phyloP scores from a whole-genome alignment of 495 filamentous ascomycete species.

The Aspergillus heteromorphus region DNA sequence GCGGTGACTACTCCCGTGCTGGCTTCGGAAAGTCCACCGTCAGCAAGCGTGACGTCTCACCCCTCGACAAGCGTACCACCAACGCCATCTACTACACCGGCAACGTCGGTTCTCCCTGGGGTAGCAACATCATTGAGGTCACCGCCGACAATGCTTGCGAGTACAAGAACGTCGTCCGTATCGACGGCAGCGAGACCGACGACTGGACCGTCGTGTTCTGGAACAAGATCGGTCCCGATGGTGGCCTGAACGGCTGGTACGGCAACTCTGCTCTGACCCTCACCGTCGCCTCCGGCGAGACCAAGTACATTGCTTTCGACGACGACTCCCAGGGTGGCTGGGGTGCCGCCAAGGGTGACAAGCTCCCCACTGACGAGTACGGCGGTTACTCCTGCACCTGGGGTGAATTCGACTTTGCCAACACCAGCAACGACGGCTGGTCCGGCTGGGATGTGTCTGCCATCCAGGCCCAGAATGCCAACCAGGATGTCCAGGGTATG shows the following conservation, averaged over 20 bases:
- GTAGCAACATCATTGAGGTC: slow-evolving; percentile 49
- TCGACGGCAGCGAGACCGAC: slow-evolving; percentile 35
- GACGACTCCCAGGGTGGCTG: slow-evolving; percentile 39
- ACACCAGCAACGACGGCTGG: slow-evolving; percentile 38
- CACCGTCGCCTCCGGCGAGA: slow-evolving; percentile 32
- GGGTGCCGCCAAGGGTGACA: slow-evolving; percentile 30
- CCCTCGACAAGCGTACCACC: slow-evolving; percentile 10
- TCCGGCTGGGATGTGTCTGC: slow-evolving; percentile 52
- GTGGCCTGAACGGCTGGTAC: slow-evolving; percentile 36
- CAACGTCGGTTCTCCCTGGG: slow-evolving; percentile 48
- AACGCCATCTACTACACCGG: slow-evolving; percentile 28
- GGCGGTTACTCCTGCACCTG: slow-evolving; percentile 42
- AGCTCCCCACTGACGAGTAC: slow-evolving; percentile 21
- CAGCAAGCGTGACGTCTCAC: no score
- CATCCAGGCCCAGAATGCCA: slow-evolving; percentile 38
- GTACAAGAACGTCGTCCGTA: slow-evolving; percentile 43
- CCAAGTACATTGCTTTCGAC: slow-evolving; percentile 44
- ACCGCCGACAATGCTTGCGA: slow-evolving; percentile 26
- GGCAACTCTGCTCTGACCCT: slow-evolving; percentile 36
- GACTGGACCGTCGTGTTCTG: slow-evolving; percentile 45
- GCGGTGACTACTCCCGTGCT: slow-evolving; percentile 19
- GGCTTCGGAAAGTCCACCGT: slow-evolving; percentile 29
- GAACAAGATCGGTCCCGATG: slow-evolving; percentile 46
- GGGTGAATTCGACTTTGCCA: slow-evolving; percentile 52
- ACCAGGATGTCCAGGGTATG: slow-evolving; percentile 35